Conservation (phyloP, 2,329 filamentous ascomycete genomes). For the Botrytis sinoallii region DNA sequence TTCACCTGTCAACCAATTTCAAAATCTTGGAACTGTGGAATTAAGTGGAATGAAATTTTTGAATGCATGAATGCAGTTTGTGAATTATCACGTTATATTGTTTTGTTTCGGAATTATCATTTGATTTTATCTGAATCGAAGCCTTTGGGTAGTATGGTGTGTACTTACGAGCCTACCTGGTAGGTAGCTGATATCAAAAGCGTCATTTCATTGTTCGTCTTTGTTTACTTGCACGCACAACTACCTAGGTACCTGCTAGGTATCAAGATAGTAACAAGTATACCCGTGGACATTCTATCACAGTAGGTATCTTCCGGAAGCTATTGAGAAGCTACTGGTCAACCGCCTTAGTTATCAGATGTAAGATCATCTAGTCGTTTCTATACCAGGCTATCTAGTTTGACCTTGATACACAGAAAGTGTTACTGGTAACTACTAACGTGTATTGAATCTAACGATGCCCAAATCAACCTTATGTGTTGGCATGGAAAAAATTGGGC, state of each 20-base stretch:
- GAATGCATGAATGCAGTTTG: background rate
- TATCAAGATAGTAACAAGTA: background rate
- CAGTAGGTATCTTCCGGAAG: background rate
- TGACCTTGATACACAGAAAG: background rate
- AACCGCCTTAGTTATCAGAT: background rate
- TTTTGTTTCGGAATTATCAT: background rate
- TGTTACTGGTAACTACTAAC: background rate
- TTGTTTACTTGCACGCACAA: background rate
- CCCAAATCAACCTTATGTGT: background rate
- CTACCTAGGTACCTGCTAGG: background rate
- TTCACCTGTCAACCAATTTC: background rate
- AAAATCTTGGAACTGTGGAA: background rate
- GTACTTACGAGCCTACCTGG: background rate
- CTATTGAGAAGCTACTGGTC: background rate
- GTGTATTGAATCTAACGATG: background rate
- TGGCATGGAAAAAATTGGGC: background rate
- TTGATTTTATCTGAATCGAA: background rate
- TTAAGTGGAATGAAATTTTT: background rate
- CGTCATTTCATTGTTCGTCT: background rate
- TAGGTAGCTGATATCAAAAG: background rate
- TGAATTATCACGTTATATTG: background rate
- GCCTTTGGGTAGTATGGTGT: background rate
- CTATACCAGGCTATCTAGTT: background rate
- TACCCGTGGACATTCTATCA: no score
- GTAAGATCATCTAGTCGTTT: background rate